Conservation (phyloP, 805 yeast species). For the Lipomyces mesembrius region DNA sequence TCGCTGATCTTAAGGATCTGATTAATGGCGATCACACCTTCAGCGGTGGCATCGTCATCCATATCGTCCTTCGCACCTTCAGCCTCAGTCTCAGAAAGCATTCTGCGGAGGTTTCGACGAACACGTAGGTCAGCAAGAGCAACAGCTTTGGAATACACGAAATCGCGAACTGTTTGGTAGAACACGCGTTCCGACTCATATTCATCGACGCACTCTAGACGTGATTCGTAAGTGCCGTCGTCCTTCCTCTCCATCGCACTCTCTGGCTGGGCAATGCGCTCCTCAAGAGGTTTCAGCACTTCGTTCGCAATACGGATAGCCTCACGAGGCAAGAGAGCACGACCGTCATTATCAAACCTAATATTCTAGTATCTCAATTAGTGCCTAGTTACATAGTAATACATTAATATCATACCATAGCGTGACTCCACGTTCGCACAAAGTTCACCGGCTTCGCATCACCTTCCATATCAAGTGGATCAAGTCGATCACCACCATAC, state of each 20-base stretch:
- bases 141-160: conserved; percentile 60
- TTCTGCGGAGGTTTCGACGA: conserved; percentile 55
- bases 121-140: conserved; percentile 62
- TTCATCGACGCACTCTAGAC: conserved; percentile 67
- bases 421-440: conserved; percentile 92
- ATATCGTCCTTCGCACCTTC: conserved; percentile 48
- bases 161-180: conserved; percentile 74
- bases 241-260: conserved; percentile 52
- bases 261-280: conserved; percentile 58
- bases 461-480: conserved; percentile 99
- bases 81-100: conserved; percentile 51
- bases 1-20: conserved; percentile 64
- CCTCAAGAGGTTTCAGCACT: conserved; percentile 65
- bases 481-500: conserved; percentile 98
- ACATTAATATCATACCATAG: conserved; percentile 45
- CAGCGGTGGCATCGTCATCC: conserved; percentile 45
- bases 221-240: conserved; percentile 47
- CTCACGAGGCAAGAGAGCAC: conserved; percentile 71
- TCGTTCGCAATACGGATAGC: conserved; percentile 59
- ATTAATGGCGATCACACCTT: conserved; percentile 42
- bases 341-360: conserved; percentile 61
- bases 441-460: conserved; percentile 96
- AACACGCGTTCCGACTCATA: conserved; percentile 85
- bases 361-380: conserved; percentile 51
- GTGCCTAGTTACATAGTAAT: conserved; percentile 25